Evolutionary conservation across 805 yeast genomes (phyloP).

Genomic region (Cyberlindnera misumaiensis): DNA sequence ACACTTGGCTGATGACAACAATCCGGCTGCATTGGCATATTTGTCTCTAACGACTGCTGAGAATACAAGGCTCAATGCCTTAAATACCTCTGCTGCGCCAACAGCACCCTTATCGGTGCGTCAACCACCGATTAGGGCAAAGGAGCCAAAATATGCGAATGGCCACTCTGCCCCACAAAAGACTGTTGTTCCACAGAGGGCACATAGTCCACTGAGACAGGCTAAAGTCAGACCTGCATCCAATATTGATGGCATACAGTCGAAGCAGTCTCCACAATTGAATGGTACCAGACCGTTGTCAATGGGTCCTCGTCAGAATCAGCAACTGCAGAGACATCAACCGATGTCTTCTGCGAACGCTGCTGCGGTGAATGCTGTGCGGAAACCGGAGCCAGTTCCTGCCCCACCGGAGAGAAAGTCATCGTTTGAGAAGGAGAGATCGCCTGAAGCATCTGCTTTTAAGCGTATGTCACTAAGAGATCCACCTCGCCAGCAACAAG

Average conservation of each 20-base stretch:
- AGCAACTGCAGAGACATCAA: background rate
- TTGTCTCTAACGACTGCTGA: conserved; percentile 70
- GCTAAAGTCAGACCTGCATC: too few species aligned
- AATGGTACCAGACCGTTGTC: conserved; percentile 7
- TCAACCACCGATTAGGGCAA: too few species aligned
- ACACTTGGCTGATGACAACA: conserved; percentile 11
- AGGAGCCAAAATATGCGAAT: too few species aligned
- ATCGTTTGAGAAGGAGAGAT: conserved; percentile 47
- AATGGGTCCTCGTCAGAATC: background rate
- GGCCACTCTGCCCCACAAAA: too few species aligned
- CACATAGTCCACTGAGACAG: too few species aligned
- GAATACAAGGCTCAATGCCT: conserved; percentile 67
- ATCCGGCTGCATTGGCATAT: conserved; percentile 56
- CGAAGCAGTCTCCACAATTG: too few species aligned
- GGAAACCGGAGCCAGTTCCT: conserved; percentile 31
- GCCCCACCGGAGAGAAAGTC: conserved; percentile 30
- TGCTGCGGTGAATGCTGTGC: conserved; percentile 41
- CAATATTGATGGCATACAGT: too few species aligned
- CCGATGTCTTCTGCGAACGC: conserved; percentile 19
- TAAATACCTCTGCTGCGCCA: conserved; percentile 14
- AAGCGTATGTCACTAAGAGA: conserved; percentile 31
- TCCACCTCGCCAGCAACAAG: conserved; percentile 18
- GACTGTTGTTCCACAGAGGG: too few species aligned
- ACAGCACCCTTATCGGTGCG: background rate
- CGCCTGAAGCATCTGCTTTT: conserved; percentile 28